Evolutionary conservation across 2,329 filamentous ascomycete genomes (phyloP).

Genomic region (Fusarium humuli): DNA sequence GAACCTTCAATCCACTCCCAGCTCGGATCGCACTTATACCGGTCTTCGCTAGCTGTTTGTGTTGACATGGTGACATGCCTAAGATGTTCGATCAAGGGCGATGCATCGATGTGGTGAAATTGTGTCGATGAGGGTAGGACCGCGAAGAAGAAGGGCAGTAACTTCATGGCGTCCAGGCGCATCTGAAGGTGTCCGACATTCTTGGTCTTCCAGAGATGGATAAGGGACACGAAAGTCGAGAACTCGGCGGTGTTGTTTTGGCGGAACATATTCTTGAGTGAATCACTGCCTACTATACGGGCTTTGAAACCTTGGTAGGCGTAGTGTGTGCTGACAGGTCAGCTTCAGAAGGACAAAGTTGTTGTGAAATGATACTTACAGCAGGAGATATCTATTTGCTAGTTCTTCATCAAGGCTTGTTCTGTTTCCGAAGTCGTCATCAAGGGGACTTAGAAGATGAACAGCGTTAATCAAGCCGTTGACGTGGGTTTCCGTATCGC

Average conservation of each 20-base stretch:
- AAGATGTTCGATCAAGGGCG: conserved; percentile 25
- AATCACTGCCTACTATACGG: conserved; percentile 27
- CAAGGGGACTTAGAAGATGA: conserved; percentile 27
- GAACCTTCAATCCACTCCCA: conserved; percentile 42
- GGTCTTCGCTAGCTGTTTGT: background rate
- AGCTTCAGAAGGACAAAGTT: too few species aligned
- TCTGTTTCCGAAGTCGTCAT: background rate
- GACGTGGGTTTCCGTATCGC: conserved; percentile 37
- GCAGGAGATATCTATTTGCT: conserved; percentile 36
- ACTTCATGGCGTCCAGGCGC: conserved; percentile 27
- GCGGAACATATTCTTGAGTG: conserved; percentile 18
- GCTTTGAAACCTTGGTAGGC: conserved; percentile 39
- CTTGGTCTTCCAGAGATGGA: conserved; percentile 36
- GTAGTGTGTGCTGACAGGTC: conserved; percentile 26
- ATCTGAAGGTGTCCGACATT: conserved; percentile 34
- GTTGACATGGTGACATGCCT: conserved; percentile 20
- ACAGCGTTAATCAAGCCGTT: conserved; percentile 33
- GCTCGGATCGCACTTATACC: conserved; percentile 27
- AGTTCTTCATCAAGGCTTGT: conserved; percentile 33
- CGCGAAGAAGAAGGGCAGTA: conserved; percentile 38
- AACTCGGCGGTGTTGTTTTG: conserved; percentile 17
- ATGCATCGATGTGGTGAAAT: conserved; percentile 32
- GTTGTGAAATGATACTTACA: too few species aligned
- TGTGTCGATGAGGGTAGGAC: background rate
- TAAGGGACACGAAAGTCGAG: conserved; percentile 22